Conservation (phyloP, 1,139 yeast species). For the Pichiaceae sp. region DNA sequence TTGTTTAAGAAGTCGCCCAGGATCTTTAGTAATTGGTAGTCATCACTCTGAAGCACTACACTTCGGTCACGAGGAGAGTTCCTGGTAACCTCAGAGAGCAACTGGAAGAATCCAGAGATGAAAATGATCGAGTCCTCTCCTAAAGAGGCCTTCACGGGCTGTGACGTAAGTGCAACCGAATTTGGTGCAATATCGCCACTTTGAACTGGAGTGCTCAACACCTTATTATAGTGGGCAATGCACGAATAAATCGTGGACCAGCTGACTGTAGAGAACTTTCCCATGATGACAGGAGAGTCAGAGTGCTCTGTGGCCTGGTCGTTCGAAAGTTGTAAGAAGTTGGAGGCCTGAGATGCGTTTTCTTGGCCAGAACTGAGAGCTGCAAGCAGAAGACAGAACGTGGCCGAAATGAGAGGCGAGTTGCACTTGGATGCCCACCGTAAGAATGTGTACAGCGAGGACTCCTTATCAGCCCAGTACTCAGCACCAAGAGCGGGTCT, state of each 20-base stretch:
- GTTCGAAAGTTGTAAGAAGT: conserved; percentile 26
- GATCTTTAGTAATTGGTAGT: conserved; percentile 25
- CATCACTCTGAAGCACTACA: conserved; percentile 26
- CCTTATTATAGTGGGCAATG: conserved; percentile 20
- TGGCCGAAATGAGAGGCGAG: conserved; percentile 74
- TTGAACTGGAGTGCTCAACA: conserved; percentile 4
- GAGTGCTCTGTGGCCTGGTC: conserved; percentile 5
- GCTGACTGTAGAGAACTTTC: conserved; percentile 21
- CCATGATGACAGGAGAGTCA: conserved; percentile 12
- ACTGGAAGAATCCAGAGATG: conserved; percentile 60
- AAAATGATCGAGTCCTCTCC: conserved; percentile 79
- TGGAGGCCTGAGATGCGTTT: conserved; percentile 40
- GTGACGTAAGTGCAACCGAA: conserved; percentile 1
- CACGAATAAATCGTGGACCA: conserved; percentile 27
- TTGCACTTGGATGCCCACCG: conserved; percentile 85
- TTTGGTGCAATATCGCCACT: neutral
- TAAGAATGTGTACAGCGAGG: conserved; percentile 64
- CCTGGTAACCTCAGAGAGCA: conserved; percentile 42
- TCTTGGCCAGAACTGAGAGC: conserved; percentile 60
- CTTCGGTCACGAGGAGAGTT: conserved; percentile 32
- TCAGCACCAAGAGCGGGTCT: conserved; percentile 49
- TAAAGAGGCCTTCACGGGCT: conserved; percentile 37
- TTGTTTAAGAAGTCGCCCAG: conserved; percentile 39
- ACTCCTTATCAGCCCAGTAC: conserved; percentile 70
- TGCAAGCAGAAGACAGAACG: conserved; percentile 72